These are phyloP conservation scores for Dactylellina cionopaga DNA, from an alignment of 2,329 filamentous ascomycete species.

Conservation along the genomic window DNA sequence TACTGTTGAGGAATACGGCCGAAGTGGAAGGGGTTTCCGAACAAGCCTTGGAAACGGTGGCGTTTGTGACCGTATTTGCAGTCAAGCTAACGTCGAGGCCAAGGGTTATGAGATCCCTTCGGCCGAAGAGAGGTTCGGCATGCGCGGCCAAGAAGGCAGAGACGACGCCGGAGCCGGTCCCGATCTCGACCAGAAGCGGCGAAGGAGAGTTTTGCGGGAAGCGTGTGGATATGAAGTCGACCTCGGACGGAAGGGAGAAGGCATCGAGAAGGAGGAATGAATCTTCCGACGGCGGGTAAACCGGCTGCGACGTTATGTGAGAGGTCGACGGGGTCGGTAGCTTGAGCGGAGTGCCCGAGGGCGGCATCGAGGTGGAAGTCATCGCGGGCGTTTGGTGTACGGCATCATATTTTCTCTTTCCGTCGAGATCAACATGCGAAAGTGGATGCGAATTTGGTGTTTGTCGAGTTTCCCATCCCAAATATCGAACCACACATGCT, in stretches of 20 bases:
- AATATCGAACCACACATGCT: too few species aligned
- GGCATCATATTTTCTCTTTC: constrained; percentile 14
- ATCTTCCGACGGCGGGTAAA: constrained; percentile 97
- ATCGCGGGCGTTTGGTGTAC: constrained; percentile 43
- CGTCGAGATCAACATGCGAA: constrained; percentile 6
- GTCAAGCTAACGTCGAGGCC: constrained; percentile 86
- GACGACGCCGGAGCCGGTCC: constrained; percentile 92
- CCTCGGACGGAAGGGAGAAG: constrained; percentile 77
- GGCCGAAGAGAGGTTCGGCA: constrained; percentile 76
- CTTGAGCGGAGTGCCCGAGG: constrained; percentile 27
- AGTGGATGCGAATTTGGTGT: neutral
- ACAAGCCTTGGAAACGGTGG: constrained; percentile 65
- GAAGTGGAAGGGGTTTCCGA: constrained; percentile 58
- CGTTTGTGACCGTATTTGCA: constrained; percentile 77
- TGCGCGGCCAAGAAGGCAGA: constrained; percentile 86
- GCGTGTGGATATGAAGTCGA: constrained; percentile 71
- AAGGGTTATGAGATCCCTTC: constrained; percentile 74
- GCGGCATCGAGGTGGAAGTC: constrained; percentile 20
- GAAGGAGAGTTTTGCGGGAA: constrained; percentile 66
- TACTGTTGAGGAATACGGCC: constrained; percentile 71
- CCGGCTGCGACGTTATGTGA: constrained; percentile 85
- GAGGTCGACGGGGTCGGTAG: constrained; percentile 91
- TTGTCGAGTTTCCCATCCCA: too few species aligned
- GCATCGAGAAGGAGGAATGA: constrained; percentile 94
- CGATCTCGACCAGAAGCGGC: constrained; percentile 82